phyloP scores from a whole-genome alignment of 352 stramenopile species.

The Aphanomyces invadans region DNA sequence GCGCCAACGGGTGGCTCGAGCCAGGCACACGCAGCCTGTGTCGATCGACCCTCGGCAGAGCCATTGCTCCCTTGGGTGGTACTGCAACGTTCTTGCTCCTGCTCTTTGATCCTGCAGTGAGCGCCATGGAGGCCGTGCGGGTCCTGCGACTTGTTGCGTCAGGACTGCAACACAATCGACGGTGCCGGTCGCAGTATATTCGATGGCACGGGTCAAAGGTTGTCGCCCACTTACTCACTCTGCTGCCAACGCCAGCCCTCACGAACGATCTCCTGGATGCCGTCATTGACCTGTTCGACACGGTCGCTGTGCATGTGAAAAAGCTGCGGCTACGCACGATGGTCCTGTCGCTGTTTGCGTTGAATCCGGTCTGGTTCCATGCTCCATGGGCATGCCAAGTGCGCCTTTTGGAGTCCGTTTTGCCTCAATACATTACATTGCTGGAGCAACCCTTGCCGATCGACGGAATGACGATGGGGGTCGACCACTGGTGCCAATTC shows the following conservation, averaged over 20 bases:
- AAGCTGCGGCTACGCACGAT: constrained; percentile 31
- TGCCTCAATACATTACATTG: constrained; percentile 51
- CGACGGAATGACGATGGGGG: neutral
- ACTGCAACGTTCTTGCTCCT: constrained; percentile 64
- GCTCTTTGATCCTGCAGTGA: constrained; percentile 57
- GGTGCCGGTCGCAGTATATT: constrained; percentile 65
- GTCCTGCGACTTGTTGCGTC: constrained; percentile 52
- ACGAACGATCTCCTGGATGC: constrained; percentile 49
- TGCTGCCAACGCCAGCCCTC: constrained; percentile 64
- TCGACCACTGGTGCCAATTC: constrained; percentile 12
- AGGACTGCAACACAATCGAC: constrained; percentile 46
- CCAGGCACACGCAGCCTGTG: constrained; percentile 53
- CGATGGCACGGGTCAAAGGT: constrained; percentile 62
- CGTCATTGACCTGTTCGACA: constrained; percentile 54
- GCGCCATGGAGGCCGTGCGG: constrained; percentile 56
- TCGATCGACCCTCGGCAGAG: constrained; percentile 54
- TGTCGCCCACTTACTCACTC: constrained; percentile 63
- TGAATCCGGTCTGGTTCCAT: constrained; percentile 74
- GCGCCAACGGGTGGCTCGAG: constrained; percentile 62
- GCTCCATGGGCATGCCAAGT: constrained; percentile 67
- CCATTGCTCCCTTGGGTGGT: constrained; percentile 58
- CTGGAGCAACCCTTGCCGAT: constrained; percentile 33
- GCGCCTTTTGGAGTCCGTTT: constrained; percentile 48
- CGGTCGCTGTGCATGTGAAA: constrained; percentile 37
- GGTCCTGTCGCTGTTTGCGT: constrained; percentile 61